These are phyloP conservation scores for Boletus rex-veris DNA, from an alignment of 768 basidiomycete species.

Conservation along the genomic window DNA sequence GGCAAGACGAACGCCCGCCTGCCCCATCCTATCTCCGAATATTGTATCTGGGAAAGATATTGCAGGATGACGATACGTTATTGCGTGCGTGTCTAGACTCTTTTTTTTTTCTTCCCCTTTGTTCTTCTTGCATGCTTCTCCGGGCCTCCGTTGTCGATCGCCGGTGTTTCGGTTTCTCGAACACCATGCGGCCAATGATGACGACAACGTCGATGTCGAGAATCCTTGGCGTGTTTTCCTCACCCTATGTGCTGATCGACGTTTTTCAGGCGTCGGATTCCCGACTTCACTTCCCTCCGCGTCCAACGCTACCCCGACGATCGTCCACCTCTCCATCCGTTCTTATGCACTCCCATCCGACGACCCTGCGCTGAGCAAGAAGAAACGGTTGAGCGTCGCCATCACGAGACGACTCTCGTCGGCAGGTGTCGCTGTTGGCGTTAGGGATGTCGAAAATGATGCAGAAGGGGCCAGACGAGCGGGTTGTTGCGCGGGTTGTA, in stretches of 20 bases:
- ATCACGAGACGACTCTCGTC: constrained; percentile 25
- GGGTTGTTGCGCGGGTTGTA: constrained; percentile 39
- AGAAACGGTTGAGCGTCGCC: constrained; percentile 35
- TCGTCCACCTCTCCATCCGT: constrained; percentile 74
- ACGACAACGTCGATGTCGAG: background rate
- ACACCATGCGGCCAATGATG: background rate
- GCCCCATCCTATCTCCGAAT: constrained; percentile 75
- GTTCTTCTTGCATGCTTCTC: background rate
- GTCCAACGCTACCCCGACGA: constrained; percentile 44
- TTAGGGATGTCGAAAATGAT: background rate
- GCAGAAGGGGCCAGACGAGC: constrained; percentile 15
- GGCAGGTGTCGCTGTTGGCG: constrained; percentile 3
- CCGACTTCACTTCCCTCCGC: constrained; percentile 27
- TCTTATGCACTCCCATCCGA: constrained; percentile 51
- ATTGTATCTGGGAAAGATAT: constrained; percentile 71
- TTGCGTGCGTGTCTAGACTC: constrained; percentile 42
- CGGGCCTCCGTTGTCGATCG: background rate
- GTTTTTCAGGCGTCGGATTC: constrained; percentile 31
- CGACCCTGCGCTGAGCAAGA: constrained; percentile 54
- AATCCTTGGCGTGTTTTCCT: background rate
- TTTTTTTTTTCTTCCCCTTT: background rate
- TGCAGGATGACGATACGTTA: constrained; percentile 82
- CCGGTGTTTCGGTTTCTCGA: background rate
- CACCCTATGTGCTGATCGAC: constrained; percentile 3
- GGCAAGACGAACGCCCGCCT: constrained; percentile 76